Base-by-base conservation (phyloP, 495 filamentous ascomycete species). In the Tuber aestivum region DNA sequence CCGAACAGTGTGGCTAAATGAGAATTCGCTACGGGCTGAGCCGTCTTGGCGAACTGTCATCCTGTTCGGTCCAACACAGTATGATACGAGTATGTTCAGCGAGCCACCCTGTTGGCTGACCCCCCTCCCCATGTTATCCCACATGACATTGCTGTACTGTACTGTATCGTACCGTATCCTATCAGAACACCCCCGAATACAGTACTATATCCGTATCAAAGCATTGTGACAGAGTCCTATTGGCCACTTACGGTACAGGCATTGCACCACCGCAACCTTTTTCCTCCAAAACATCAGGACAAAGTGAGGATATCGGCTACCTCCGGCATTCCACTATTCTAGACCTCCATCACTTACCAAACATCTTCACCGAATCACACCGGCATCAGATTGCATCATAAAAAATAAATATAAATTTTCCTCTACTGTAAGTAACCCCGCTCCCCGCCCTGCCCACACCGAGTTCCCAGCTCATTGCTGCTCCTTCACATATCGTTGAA, bases 381-480 rank as follows among this genome's bases (percentile, higher is more conserved):
- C 56, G 0, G 2, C 56, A 32, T 16, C 56, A 18, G 14, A 65
- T 65, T 27, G 20, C 56, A 65, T 65, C 56, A 65, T 65, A 65
- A 65, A 65, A 65, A 35, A 32, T 65, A 65, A 65, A 65, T 35
- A 65, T 35, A 65, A 32, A 65, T 18, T 65, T 65, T 65, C 56
- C 27, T 3, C 56, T 35, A 12, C 27, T 4, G 2, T 35, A 65
- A 65, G 56, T 32, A 14, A 32, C 56, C 50, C 50, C 0, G 27
- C 56, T 65, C 56, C 14, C 23, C 16, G 56, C 56, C 56, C 50
- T n/a, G 27, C 50, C 27, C 27, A 27, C 56, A 65, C 27, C 1
- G 56, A 35, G 56, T 35, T 35, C 20, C 56, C 14, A 7, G 7
- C 27, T 4, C 56, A 35, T 65, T 65, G 56, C n/a, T 14, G 12